A percentile compares a stretch with the other conserved stretches of the same genome.
These are phyloP conservation scores for Oryza meyeriana DNA, from an alignment of 176 grass and related monocot species.

Conservation along the genomic window DNA sequence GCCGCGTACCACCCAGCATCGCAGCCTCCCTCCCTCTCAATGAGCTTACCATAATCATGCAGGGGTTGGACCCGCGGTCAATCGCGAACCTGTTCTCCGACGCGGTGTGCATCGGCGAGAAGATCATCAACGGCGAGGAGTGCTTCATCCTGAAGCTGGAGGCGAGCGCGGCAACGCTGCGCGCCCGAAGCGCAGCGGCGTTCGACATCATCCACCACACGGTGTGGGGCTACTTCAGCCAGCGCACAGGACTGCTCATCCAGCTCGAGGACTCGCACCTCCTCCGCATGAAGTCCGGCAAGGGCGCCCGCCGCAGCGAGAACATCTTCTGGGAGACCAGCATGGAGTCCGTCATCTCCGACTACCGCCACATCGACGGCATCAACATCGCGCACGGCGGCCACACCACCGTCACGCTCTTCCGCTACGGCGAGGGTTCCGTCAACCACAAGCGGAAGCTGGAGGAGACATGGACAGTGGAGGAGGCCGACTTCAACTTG, in stretches of 20 bases:
- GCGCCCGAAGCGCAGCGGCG: conserved; percentile 56
- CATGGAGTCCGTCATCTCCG: conserved; percentile 86
- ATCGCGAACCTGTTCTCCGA: conserved; percentile 94
- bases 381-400: conserved; percentile 91
- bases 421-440: conserved; percentile 88
- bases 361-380: conserved; percentile 88
- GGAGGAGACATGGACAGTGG: conserved; percentile 89
- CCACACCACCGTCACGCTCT: conserved; percentile 65
- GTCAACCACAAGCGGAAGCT: conserved; percentile 97
- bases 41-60: neutral
- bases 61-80: conserved; percentile 82
- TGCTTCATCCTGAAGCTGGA: conserved; percentile 99
- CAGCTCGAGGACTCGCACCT: conserved; percentile 92
- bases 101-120: conserved; percentile 89
- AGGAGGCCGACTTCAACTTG: conserved; percentile 95
- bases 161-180: conserved; percentile 53
- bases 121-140: conserved; percentile 79
- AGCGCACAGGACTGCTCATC: conserved; percentile 96
- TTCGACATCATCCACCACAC: conserved; percentile 97
- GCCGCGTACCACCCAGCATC: too few species aligned
- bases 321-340: conserved; percentile 96
- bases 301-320: conserved; percentile 58
- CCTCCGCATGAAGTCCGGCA: conserved; percentile 85
- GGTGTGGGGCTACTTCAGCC: conserved; percentile 98
- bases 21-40: neutral